Base-by-base conservation (phyloP, 1,139 yeast species). In the Debaryomycetaceae sp. region DNA sequence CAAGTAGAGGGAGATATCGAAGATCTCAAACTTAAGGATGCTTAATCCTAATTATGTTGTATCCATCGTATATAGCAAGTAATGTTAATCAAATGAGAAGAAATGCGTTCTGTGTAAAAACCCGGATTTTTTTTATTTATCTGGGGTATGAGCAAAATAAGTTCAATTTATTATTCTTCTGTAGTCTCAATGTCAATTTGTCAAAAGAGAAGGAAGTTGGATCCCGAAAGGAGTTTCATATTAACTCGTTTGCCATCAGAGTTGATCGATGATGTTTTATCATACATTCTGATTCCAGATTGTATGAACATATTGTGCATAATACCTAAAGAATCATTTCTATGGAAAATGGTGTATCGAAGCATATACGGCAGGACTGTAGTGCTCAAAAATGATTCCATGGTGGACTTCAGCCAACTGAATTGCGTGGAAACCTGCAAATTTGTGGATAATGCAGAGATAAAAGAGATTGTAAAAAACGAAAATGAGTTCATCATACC, bases 321-420 rank as follows among this genome's bases (percentile, higher is more conserved):
- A n/a, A 33, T 38, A 18, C 41, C 44, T 3, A 30, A 24, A 16
- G 15, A 7, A 9, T 26, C 42, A n/a, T 13, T 24, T 29, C 26
- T 35, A n/a, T 38, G 43, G 6, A 34, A 33, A 17, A 16, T 43
- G 5, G 31, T 43, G 5, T 34, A 43, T 24, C 16, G 43, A 30
- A 41, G 42, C 17, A 41, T 43, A n/a, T 51, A 49, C 38, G 54
- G 49, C 28, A 37, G 55, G 30, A 39, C 48, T 31, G 33, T 49
- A 5, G 18, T 37, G 11, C 31, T 30, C 34, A 35, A 33, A 17
- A 35, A 35, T 18, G 31, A 14, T 30, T 24, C 34, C 17, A 14
- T 35, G 17, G 18, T 29, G 6, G 31, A 33, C 5, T 35, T 35
- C 18, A 35, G 31, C 19, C 30, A 35, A 19, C 16, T 22, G 17